Base-by-base conservation (phyloP, 2,329 filamentous ascomycete genomes). In the Colletotrichum shisoi region DNA sequence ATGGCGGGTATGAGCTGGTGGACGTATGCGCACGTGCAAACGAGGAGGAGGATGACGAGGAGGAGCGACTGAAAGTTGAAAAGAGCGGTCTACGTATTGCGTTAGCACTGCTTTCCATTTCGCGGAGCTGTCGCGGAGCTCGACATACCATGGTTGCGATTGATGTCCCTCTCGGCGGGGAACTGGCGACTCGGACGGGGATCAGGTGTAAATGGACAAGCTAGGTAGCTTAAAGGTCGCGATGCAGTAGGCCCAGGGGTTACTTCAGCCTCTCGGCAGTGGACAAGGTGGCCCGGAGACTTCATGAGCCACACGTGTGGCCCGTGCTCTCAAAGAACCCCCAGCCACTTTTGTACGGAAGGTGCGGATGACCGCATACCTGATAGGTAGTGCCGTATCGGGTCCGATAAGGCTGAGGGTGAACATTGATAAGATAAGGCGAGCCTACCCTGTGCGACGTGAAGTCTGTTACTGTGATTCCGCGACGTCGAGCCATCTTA, bases 21-120 rank as follows among this genome's bases (percentile, higher is more conserved):
- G 63, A 93, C 87, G 81, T 99, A 98, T 70, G 95, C 89, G 79
- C 92, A 94, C 64, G 95, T 97, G 86, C 95, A 99, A 76, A 98
- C 96, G 73, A 96, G 88, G 72, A 99, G 90, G 58, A 99, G 89
- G 74, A 99, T 89, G 72, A 97, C 94, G 74, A 98, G 88, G 73
- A 99, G 87, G 73, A 98, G 91, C 67, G 93, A 96, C 80, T 97
- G 93, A 84, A 99, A 98, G 82, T 98, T 98, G 89, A 99, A 97
- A 75, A 99, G 90, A 62, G 95, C 95, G 67, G 95, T 91, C 95
- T 97, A 24, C 60, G 40, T 42, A 45, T 21, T 17, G 51, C 54
- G 13, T 70, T 42, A 69, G 69, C 40, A 59, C 49, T 17, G n/a
- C 21, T 12, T 24, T n/a, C 44, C n/a, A 11, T 49, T 34, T 44